A percentile compares a stretch with the other conserved stretches of the same genome.
These are phyloP conservation scores for Apophysomyces trapeziformis DNA, from an alignment of 371 early-diverging fungal genomes.

Conservation along the genomic window DNA sequence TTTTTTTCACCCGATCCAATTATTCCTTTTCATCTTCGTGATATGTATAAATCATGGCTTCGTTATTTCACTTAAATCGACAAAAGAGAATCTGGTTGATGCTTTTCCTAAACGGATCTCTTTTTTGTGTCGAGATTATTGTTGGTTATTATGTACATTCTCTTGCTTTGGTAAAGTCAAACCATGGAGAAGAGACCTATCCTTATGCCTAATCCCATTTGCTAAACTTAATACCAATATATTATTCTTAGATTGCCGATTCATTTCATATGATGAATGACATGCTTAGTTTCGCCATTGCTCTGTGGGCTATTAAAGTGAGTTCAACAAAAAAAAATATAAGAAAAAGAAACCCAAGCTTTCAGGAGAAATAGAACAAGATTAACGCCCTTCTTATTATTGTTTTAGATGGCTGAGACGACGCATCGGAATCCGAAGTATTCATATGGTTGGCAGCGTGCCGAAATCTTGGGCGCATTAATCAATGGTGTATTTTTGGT, in stretches of 20 bases:
- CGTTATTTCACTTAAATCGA: conserved; percentile 15
- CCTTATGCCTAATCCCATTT: neutral
- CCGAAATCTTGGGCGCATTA: conserved; percentile 91
- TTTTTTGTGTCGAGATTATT: conserved; percentile 81
- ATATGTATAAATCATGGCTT: neutral
- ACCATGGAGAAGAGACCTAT: neutral
- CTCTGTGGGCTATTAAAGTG: conserved; percentile 85
- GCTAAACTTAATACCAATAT: neutral
- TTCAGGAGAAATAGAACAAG: neutral
- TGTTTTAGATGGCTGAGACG: conserved; percentile 27
- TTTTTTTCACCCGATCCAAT: no score
- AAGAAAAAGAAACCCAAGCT: neutral
- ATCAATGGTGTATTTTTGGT: conserved; percentile 89
- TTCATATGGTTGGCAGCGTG: conserved; percentile 91
- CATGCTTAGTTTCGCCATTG: conserved; percentile 78
- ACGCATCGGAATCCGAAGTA: conserved; percentile 64
- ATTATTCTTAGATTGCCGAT: conserved; percentile 71
- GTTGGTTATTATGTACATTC: conserved; percentile 79
- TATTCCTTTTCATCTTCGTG: neutral
- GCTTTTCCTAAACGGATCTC: conserved; percentile 64
- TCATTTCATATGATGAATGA: conserved; percentile 94
- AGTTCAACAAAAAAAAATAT: conserved; percentile 15
- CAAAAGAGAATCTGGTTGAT: conserved; percentile 57
- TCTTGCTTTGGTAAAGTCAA: conserved; percentile 67
- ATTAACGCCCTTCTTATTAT: neutral